These are phyloP conservation scores for Boletus reticulatus DNA, from an alignment of 768 basidiomycete genomes.

Conservation along the genomic window DNA sequence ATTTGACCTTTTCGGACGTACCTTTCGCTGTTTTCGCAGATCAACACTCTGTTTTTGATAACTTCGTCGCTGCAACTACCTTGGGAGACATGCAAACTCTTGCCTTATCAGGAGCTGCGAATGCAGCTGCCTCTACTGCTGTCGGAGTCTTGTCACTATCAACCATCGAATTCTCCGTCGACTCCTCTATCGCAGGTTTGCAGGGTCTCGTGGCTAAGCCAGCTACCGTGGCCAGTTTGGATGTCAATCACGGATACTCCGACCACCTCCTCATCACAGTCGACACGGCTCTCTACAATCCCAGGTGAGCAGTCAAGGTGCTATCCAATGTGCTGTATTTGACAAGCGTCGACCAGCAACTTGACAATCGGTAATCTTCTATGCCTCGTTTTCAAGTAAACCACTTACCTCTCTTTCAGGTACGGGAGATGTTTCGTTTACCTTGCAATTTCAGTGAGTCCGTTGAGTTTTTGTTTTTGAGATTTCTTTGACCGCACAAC, in stretches of 20 bases:
- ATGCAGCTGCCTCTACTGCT: constrained; percentile 60
- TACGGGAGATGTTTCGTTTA: constrained; percentile 63
- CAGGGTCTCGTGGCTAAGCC: constrained; percentile 62
- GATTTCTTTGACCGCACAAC: background rate
- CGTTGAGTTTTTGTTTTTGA: background rate
- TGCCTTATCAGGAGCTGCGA: constrained; percentile 51
- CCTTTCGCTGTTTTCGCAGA: constrained; percentile 56
- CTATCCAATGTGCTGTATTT: background rate
- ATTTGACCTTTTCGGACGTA: constrained; percentile 55
- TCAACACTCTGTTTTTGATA: constrained; percentile 50
- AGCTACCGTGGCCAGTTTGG: constrained; percentile 53
- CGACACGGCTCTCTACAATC: constrained; percentile 59
- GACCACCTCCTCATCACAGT: constrained; percentile 69
- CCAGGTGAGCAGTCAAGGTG: constrained; percentile 41
- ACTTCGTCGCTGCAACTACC: constrained; percentile 63
- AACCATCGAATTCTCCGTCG: constrained; percentile 57
- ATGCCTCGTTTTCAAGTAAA: background rate
- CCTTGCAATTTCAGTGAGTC: constrained; percentile 53
- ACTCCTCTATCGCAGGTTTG: constrained; percentile 57
- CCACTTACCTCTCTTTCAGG: constrained; percentile 45
- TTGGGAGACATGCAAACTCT: constrained; percentile 44
- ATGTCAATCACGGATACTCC: constrained; percentile 65
- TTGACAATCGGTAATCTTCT: constrained; percentile 34
- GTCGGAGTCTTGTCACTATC: constrained; percentile 59
- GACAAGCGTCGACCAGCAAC: constrained; percentile 25